Evolutionary conservation across 2,329 filamentous ascomycete genomes (phyloP).

Genomic region (Phyllosticta citrichinensis): DNA sequence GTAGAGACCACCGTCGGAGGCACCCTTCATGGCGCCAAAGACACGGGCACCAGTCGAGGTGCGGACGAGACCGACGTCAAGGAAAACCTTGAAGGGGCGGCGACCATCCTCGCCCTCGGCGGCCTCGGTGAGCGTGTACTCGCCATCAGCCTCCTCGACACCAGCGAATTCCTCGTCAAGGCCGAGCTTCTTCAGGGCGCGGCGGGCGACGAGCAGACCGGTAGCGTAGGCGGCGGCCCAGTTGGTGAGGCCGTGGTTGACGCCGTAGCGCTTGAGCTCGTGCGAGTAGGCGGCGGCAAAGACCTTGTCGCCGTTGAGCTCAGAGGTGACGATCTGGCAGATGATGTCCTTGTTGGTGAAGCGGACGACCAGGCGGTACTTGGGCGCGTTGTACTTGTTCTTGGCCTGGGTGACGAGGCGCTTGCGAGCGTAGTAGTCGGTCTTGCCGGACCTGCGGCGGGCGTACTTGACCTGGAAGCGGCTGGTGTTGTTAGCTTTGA

Average conservation of each 20-base stretch:
- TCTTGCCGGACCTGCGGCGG: conserved; percentile 92
- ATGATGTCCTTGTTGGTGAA: conserved; percentile 99
- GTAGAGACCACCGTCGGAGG: conserved; percentile 93
- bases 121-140: conserved; percentile 92
- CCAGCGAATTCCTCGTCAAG: conserved; percentile 87
- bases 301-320: conserved; percentile 97
- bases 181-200: conserved; percentile 92
- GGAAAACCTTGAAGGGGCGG: conserved; percentile 98
- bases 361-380: conserved; percentile 98
- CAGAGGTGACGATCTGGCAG: conserved; percentile 91
- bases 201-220: conserved; percentile 93
- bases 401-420: conserved; percentile 99
- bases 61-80: conserved; percentile 93
- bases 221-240: conserved; percentile 97
- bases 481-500: conserved; percentile 40
- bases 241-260: conserved; percentile 98
- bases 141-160: conserved; percentile 94
- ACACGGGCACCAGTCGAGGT: conserved; percentile 98
- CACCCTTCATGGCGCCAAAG: conserved; percentile 99
- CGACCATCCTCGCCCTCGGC: conserved; percentile 83
- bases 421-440: conserved; percentile 99
- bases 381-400: conserved; percentile 99
- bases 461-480: conserved; percentile 99
- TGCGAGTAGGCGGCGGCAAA: conserved; percentile 87
- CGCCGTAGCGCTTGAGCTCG: conserved; percentile 95